Evolutionary conservation across 345 rosid genomes (phyloP).

Genomic region (Hibiscus mutabilis): DNA sequence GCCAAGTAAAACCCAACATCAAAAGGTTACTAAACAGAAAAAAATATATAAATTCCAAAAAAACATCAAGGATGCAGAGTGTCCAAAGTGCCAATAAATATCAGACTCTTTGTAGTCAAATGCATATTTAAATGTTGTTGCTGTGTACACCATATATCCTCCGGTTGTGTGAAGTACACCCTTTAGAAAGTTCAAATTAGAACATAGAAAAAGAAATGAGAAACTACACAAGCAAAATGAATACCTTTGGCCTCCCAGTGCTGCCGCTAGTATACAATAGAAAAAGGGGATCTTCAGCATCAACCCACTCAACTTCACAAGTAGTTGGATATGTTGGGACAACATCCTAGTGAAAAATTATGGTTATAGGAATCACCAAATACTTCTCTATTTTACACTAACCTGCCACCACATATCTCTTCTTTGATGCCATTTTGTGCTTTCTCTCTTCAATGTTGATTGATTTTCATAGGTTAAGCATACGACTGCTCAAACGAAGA

Average conservation of each 20-base stretch:
- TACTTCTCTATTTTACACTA: slow-evolving; percentile 13
- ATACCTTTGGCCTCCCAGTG: slow-evolving; percentile 98
- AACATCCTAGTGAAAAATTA: slow-evolving; percentile 47
- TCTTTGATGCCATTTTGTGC: slow-evolving; percentile 78
- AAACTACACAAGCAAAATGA: slow-evolving; percentile 33
- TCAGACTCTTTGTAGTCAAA: slow-evolving; percentile 92
- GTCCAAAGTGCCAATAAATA: slow-evolving; percentile 64
- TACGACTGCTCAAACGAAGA: slow-evolving; percentile 37
- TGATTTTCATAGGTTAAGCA: slow-evolving; percentile 79
- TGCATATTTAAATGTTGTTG: slow-evolving; percentile 95
- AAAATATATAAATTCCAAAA: slow-evolving; percentile 8
- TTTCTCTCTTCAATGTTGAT: slow-evolving; percentile 60
- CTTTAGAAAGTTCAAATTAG: slow-evolving; percentile 33
- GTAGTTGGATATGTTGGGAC: slow-evolving; percentile 69
- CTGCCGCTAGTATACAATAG: slow-evolving; percentile 97
- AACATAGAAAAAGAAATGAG: slow-evolving; percentile 11
- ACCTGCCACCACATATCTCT: slow-evolving; percentile 99
- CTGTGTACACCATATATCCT: slow-evolving; percentile 94
- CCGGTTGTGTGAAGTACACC: slow-evolving; percentile 96
- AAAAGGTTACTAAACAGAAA: neutral
- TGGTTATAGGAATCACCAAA: neutral
- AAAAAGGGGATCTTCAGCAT: slow-evolving; percentile 81
- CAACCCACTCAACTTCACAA: slow-evolving; percentile 96
- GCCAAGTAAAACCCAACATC: neutral
- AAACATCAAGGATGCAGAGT: slow-evolving; percentile 3